phyloP scores from a whole-genome alignment of 805 yeast genomes.

The Phaffomyces opuntiae region DNA sequence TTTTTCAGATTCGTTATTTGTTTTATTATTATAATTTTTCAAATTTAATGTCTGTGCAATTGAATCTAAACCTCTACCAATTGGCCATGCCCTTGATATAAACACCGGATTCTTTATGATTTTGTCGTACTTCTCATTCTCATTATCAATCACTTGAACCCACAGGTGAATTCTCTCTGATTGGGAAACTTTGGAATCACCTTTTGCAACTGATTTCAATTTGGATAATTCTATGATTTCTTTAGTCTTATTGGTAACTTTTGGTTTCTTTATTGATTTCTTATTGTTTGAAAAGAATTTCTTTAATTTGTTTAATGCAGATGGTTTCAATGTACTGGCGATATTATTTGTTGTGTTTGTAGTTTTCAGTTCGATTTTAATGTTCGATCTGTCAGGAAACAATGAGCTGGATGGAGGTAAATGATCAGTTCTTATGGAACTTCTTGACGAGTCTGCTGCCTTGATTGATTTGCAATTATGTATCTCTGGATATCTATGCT shows the following conservation, averaged over 20 bases:
- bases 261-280: slow-evolving; percentile 2
- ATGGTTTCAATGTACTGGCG: slow-evolving; percentile 1
- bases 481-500: slow-evolving; percentile 19
- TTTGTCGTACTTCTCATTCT: slow-evolving; percentile 16
- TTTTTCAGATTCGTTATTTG: slow-evolving; percentile 14
- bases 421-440: slow-evolving; percentile 13
- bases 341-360: slow-evolving; percentile 12
- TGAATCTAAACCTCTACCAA: slow-evolving; percentile 22
- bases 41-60: slow-evolving; percentile 14
- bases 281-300: slow-evolving; percentile 12
- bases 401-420: slow-evolving; percentile 19
- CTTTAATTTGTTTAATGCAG: slow-evolving; percentile 17
- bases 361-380: slow-evolving; percentile 15
- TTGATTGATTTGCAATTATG: slow-evolving; percentile 14
- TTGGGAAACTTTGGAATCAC: slow-evolving; percentile 15
- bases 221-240: slow-evolving; percentile 15
- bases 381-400: slow-evolving; percentile 21
- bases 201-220: slow-evolving; percentile 19
- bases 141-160: slow-evolving; percentile 22
- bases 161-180: slow-evolving; percentile 18
- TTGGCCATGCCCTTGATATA: slow-evolving; percentile 21
- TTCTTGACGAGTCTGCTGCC: not conserved
- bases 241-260: slow-evolving; percentile 12
- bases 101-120: slow-evolving; percentile 14
- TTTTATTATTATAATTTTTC: slow-evolving; percentile 20